Percentiles rank a stretch among this genome's conserved stretches.
phyloP scores from a whole-genome alignment of 2,329 filamentous ascomycete genomes.

The Tolypocladium sp. region DNA sequence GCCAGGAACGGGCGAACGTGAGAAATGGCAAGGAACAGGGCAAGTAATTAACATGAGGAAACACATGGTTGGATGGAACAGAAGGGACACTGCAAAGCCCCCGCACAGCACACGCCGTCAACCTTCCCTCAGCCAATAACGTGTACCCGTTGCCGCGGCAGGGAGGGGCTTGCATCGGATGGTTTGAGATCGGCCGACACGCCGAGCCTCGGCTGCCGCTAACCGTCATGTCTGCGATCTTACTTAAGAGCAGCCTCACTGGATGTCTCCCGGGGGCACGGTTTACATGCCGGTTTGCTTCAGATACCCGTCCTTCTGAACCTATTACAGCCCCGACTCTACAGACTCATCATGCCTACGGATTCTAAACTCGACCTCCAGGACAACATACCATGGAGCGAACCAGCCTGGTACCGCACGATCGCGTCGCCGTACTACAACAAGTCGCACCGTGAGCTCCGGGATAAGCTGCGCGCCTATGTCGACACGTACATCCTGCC shows the following conservation, averaged over 20 bases:
- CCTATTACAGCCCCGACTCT: too few relatives aligned
- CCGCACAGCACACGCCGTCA: too few relatives aligned
- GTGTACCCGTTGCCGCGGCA: neutral
- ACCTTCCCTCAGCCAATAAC: too few relatives aligned
- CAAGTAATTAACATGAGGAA: too few relatives aligned
- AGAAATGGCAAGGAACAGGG: too few relatives aligned
- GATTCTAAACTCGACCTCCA: constrained; percentile 12
- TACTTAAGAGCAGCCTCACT: neutral
- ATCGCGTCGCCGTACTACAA: constrained; percentile 49
- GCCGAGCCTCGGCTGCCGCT: neutral
- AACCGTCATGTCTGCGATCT: neutral
- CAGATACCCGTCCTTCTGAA: neutral
- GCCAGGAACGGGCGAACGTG: too few relatives aligned
- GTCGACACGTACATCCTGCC: constrained; percentile 50
- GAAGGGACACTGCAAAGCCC: too few relatives aligned
- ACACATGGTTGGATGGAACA: too few relatives aligned
- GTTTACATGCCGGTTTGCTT: neutral
- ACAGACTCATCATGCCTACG: neutral
- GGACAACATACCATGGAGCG: constrained; percentile 11
- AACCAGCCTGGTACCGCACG: constrained; percentile 18
- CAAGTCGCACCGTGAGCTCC: constrained; percentile 48
- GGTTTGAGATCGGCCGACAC: neutral
- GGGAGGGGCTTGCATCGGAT: neutral
- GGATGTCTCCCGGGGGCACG: neutral
- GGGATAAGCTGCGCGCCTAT: constrained; percentile 46